These are phyloP conservation scores for Chaetomiaceae sp. DNA, from an alignment of 2,329 filamentous ascomycete genomes.

Conservation along the genomic window DNA sequence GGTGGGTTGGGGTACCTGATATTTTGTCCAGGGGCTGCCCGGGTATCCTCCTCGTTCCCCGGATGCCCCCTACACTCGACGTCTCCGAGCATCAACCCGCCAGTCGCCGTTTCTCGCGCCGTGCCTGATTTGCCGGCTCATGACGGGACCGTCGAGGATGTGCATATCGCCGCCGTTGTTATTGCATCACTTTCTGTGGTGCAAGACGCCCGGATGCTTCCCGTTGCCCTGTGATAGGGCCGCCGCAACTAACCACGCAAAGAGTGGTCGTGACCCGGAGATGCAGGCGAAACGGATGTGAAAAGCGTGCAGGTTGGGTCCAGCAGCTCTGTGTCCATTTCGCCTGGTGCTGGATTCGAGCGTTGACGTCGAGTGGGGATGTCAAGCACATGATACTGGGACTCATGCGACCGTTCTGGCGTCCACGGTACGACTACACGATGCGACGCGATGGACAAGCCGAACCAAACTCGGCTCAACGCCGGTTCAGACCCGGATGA, in stretches of 20 bases:
- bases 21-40: too few species aligned
- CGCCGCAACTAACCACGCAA: not conserved
- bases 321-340: too few species aligned
- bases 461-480: conserved; percentile 19
- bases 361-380: conserved; percentile 3
- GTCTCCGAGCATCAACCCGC: not conserved
- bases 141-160: conserved; percentile 7
- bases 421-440: conserved; percentile 12
- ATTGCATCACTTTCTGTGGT: not conserved
- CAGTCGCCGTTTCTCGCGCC: conserved; percentile 10
- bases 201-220: not conserved
- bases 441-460: conserved; percentile 17
- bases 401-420: conserved; percentile 23
- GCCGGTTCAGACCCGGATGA: conserved; percentile 18
- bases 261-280: not conserved
- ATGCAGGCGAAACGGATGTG: conserved; percentile 7
- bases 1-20: too few species aligned
- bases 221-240: not conserved
- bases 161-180: not conserved
- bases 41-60: not conserved
- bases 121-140: conserved; percentile 20
- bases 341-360: too few species aligned
- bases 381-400: conserved; percentile 23
- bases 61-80: conserved; percentile 4
- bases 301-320: not conserved